Conservation (phyloP, 1,284 basidiomycete genomes). For the Rhodotorula sp. region DNA sequence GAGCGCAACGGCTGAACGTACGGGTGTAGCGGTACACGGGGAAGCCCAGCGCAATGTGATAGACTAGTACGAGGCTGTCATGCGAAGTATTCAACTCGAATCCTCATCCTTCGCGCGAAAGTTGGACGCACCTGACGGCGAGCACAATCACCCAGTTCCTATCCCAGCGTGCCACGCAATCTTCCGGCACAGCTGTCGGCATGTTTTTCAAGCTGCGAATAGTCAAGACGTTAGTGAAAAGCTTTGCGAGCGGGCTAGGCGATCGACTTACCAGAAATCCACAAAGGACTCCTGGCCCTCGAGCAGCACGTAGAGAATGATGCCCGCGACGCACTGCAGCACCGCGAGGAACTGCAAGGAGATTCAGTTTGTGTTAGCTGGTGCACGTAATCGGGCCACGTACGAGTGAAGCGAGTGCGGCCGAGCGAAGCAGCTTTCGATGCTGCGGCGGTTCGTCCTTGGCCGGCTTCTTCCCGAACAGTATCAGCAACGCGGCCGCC, state of each 20-base stretch:
- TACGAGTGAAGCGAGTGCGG: constrained; percentile 8
- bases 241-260: not conserved
- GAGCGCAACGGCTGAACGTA: not conserved
- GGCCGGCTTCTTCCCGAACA: constrained; percentile 42
- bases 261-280: constrained; percentile 15
- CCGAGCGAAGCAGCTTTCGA: not conserved
- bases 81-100: not conserved
- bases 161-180: constrained; percentile 14
- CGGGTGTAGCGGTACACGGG: constrained; percentile 32
- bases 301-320: constrained; percentile 26
- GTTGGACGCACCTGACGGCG: constrained; percentile 12
- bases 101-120: no score
- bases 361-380: not conserved
- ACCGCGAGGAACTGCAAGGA: constrained; percentile 12
- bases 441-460: constrained; percentile 35
- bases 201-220: constrained; percentile 10
- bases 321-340: constrained; percentile 9
- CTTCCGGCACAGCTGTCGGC: not conserved
- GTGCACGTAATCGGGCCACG: not conserved
- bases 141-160: constrained; percentile 19
- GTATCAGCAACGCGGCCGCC: constrained; percentile 20
- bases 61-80: constrained; percentile 3
- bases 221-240: not conserved
- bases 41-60: constrained; percentile 25
- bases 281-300: constrained; percentile 20